Evolutionary conservation across 805 yeast genomes (phyloP).

Genomic region (Candida takata): DNA sequence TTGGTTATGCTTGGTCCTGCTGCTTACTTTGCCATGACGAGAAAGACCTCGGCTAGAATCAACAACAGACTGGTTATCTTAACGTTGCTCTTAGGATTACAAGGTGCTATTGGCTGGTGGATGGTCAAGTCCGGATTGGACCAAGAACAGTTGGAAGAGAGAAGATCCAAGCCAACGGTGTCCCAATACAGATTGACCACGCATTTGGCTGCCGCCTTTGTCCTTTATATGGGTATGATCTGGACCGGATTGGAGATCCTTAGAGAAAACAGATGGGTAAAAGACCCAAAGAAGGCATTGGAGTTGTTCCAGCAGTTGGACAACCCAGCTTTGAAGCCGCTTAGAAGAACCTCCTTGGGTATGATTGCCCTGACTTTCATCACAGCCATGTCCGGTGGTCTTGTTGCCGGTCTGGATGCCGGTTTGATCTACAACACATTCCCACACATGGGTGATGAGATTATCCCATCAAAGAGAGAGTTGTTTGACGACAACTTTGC

Average conservation of each 20-base stretch:
- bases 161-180: slow-evolving; percentile 94
- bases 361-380: slow-evolving; percentile 66
- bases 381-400: slow-evolving; percentile 96
- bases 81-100: slow-evolving; percentile 76
- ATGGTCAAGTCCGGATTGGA: slow-evolving; percentile 96
- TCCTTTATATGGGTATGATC: slow-evolving; percentile 80
- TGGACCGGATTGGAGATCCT: slow-evolving; percentile 85
- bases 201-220: slow-evolving; percentile 88
- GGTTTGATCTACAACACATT: slow-evolving; percentile 93
- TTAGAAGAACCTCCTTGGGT: slow-evolving; percentile 49
- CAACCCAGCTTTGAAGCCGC: slow-evolving; percentile 49
- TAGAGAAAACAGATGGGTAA: slow-evolving; percentile 63
- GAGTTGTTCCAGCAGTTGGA: slow-evolving; percentile 50
- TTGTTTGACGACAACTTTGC: slow-evolving; percentile 69
- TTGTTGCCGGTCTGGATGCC: slow-evolving; percentile 98
- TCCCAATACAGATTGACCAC: slow-evolving; percentile 92
- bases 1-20: slow-evolving; percentile 79
- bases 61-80: slow-evolving; percentile 65
- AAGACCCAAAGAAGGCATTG: slow-evolving; percentile 53
- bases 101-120: slow-evolving; percentile 99
- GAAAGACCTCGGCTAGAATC: slow-evolving; percentile 59
- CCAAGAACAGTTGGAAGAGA: slow-evolving; percentile 63
- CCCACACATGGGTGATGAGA: slow-evolving; percentile 91
- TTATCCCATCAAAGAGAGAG: slow-evolving; percentile 71
- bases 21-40: slow-evolving; percentile 62